These are phyloP conservation scores for Beauveria scarabaeidicola DNA, from an alignment of 2,329 filamentous ascomycete species.

Conservation along the genomic window DNA sequence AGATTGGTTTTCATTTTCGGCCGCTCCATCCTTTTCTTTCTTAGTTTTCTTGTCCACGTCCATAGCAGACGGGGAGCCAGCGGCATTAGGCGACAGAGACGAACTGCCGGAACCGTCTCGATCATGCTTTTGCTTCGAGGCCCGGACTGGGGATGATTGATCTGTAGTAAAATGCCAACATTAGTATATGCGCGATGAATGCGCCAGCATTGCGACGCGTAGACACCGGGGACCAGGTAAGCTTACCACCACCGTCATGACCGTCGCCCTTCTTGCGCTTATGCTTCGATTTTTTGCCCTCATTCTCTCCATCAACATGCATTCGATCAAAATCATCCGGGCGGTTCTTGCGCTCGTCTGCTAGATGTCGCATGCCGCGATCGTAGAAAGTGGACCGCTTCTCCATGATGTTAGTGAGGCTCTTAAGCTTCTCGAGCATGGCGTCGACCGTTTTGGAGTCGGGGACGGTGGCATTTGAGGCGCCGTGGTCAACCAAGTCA, in stretches of 20 bases:
- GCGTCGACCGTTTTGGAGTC: constrained; percentile 56
- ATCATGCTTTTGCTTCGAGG: constrained; percentile 44
- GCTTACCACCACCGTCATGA: constrained; percentile 6
- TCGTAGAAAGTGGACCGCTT: constrained; percentile 61
- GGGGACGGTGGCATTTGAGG: constrained; percentile 48
- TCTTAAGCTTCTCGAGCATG: constrained; percentile 55
- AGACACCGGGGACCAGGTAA: background rate
- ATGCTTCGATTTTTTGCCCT: constrained; percentile 54
- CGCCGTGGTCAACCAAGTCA: constrained; percentile 57
- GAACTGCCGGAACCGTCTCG: constrained; percentile 51
- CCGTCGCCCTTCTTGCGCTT: constrained; percentile 65
- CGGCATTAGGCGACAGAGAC: constrained; percentile 48
- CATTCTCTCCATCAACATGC: constrained; percentile 40
- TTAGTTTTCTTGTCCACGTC: constrained; percentile 47
- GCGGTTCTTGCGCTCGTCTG: constrained; percentile 55
- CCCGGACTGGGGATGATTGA: constrained; percentile 45
- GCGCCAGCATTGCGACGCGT: background rate
- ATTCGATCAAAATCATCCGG: constrained; percentile 44
- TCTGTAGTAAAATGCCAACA: constrained; percentile 26
- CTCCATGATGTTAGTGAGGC: constrained; percentile 58
- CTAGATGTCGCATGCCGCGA: constrained; percentile 62
- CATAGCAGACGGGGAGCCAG: constrained; percentile 45
- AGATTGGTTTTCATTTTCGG: constrained; percentile 38
- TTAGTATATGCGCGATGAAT: background rate
- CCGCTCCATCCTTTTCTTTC: constrained; percentile 28